Conservation (phyloP, 1,284 basidiomycete genomes). For the Hypsizygus ulmarius region DNA sequence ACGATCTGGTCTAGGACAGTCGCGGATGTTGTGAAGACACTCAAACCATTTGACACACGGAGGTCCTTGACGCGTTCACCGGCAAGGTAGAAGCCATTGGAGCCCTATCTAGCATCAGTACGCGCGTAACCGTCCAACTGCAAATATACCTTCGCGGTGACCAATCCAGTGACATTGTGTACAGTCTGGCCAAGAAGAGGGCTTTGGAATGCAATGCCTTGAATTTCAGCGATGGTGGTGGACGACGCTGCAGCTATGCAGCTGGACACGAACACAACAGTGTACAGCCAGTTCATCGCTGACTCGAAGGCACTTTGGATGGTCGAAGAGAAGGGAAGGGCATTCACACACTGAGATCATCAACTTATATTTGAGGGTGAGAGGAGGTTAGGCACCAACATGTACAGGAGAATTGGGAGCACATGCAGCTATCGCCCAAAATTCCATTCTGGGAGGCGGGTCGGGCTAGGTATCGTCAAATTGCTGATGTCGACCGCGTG, state of each 20-base stretch:
- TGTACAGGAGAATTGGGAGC: constrained; percentile 16
- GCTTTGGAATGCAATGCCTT: constrained; percentile 51
- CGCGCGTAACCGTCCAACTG: not conserved
- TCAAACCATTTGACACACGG: constrained; percentile 52
- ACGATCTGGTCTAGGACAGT: constrained; percentile 37
- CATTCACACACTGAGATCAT: constrained; percentile 1
- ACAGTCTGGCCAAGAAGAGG: constrained; percentile 48
- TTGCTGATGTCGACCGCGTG: constrained; percentile 10
- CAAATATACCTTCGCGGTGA: constrained; percentile 49
- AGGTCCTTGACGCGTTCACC: constrained; percentile 44
- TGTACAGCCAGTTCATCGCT: constrained; percentile 30
- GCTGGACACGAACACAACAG: constrained; percentile 27
- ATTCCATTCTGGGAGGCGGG: constrained; percentile 17
- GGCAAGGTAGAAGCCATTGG: constrained; percentile 53
- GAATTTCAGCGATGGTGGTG: constrained; percentile 48
- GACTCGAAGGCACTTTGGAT: constrained; percentile 15
- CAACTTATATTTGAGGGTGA: constrained; percentile 7
- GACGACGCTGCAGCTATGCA: constrained; percentile 27
- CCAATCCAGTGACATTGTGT: constrained; percentile 47
- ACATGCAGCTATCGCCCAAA: constrained; percentile 24
- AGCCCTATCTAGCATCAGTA: constrained; percentile 32
- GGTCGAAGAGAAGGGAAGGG: constrained; percentile 1
- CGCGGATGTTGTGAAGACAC: constrained; percentile 45
- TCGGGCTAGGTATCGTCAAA: not conserved
- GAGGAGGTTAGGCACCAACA: constrained; percentile 20